Base-by-base conservation (phyloP, 1,139 yeast genomes). In the Debaryomyces nepalensis region DNA sequence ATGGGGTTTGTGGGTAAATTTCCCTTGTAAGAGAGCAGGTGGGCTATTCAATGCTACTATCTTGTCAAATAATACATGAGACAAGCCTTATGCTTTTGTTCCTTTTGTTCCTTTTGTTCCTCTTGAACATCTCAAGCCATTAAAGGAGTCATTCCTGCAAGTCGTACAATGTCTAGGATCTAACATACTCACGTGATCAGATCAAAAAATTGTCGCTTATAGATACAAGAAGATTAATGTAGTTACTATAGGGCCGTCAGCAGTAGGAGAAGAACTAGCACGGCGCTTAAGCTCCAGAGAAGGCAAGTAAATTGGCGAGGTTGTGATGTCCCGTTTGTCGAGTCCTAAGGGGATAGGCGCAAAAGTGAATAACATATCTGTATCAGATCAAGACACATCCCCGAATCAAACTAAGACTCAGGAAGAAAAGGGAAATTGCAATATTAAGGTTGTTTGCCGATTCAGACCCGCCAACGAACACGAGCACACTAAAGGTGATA, bases 361-460 rank as follows among this genome's bases (percentile, higher is more conserved):
- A 11, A 11, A 5, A 34, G 5, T 21, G 19, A 16, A 16, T 12
- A 12, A 16, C 15, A 24, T 35, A 19, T 24, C 29, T 18, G 19
- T 15, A 21, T 23, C 31, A 26, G 36, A 24, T 23, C 18, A 22
- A 23, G 23, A 8, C 6, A 22, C 23, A 4, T 27, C 40, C 9
- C 31, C 9, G 18, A 19, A n/a, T 19, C 15, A 14, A 14, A 27
- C 16, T 26, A 33, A 34, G 30, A 8, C 15, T 26, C 11, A 20
- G 18, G 38, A 39, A 26, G 40, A 20, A 19, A 11, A 23, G 9
- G 43, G 23, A 7, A 53, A 46, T 26, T 42, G 61, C 37, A 73
- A 75, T 50, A 80, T 84, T 55, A 81, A 79, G 51, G 91, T 85
- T 14, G 68, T 84, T 18, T 85, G 86, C 39, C 67, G 93, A 44